A percentile compares a stretch with the other conserved stretches of the same genome.
These are phyloP conservation scores for Lablab purpureus DNA, from an alignment of 306 rosid species.

Conservation along the genomic window DNA sequence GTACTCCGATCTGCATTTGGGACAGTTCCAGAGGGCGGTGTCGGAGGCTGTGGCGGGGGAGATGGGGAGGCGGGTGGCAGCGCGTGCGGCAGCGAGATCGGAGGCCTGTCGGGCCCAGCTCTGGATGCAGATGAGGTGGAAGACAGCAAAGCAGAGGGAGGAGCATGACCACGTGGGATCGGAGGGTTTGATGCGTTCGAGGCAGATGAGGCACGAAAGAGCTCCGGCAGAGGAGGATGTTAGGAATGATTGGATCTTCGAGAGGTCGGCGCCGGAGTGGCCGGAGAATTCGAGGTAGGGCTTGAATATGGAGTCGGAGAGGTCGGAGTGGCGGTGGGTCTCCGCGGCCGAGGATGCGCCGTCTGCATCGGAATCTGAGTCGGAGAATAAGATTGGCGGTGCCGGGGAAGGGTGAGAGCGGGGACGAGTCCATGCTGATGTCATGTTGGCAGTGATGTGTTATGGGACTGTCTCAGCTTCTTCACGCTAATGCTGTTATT, in stretches of 20 bases:
- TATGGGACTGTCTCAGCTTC: background rate
- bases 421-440: constrained; percentile 1
- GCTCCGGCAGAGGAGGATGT: constrained; percentile 96
- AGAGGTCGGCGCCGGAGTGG: constrained; percentile 70
- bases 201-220: constrained; percentile 88
- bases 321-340: constrained; percentile 71
- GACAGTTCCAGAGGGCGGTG: constrained; percentile 86
- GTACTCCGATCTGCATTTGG: constrained; percentile 83
- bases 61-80: constrained; percentile 76
- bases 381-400: constrained; percentile 39
- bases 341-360: constrained; percentile 48
- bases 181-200: constrained; percentile 81
- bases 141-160: constrained; percentile 87
- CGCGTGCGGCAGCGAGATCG: constrained; percentile 74
- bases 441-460: constrained; percentile 15
- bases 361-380: constrained; percentile 66
- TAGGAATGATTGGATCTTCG: constrained; percentile 93
- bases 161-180: constrained; percentile 95
- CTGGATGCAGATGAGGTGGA: constrained; percentile 93
- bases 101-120: constrained; percentile 94
- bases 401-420: constrained; percentile 8
- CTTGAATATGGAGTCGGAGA: constrained; percentile 78
- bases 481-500: background rate
- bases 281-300: constrained; percentile 79
- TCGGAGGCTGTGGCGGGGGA: constrained; percentile 56